Evolutionary conservation across 305 asterid species (phyloP).

Genomic region (Striga hermonthica): DNA sequence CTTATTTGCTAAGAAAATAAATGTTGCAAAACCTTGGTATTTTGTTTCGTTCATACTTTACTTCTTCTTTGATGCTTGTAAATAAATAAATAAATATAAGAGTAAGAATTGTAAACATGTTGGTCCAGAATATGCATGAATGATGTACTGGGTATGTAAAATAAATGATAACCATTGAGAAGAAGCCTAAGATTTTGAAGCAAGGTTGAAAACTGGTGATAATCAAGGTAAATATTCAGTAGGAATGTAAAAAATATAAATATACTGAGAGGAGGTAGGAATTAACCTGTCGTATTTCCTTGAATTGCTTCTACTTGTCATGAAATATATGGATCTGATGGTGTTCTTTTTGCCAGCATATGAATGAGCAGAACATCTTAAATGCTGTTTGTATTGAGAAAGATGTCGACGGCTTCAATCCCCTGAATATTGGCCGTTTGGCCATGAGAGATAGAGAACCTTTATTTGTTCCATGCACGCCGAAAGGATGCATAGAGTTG

Average conservation of each 20-base stretch:
- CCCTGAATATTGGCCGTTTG: constrained; percentile 77
- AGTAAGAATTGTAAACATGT: too few species aligned
- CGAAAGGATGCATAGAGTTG: constrained; percentile 89
- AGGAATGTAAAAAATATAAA: neutral
- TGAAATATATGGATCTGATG: constrained; percentile 22
- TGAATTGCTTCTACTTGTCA: neutral
- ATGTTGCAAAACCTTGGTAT: too few species aligned
- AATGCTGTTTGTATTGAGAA: constrained; percentile 83
- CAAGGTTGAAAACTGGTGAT: neutral
- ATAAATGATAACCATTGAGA: neutral
- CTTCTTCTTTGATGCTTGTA: too few species aligned
- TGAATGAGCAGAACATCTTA: constrained; percentile 72
- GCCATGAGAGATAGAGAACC: constrained; percentile 96
- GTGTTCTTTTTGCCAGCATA: constrained; percentile 54
- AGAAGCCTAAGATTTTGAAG: neutral
- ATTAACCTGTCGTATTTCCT: neutral
- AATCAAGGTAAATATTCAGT: neutral
- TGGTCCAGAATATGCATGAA: too few species aligned
- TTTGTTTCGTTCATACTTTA: too few species aligned
- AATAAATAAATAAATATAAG: too few species aligned
- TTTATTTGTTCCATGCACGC: constrained; percentile 86
- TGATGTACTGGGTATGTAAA: too few species aligned
- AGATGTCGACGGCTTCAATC: constrained; percentile 95
- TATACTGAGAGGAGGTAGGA: constrained; percentile 13
- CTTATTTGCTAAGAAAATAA: too few species aligned